These are phyloP conservation scores for Saccharomyces uvarum DNA, from an alignment of 1,139 yeast genomes.

Conservation along the genomic window DNA sequence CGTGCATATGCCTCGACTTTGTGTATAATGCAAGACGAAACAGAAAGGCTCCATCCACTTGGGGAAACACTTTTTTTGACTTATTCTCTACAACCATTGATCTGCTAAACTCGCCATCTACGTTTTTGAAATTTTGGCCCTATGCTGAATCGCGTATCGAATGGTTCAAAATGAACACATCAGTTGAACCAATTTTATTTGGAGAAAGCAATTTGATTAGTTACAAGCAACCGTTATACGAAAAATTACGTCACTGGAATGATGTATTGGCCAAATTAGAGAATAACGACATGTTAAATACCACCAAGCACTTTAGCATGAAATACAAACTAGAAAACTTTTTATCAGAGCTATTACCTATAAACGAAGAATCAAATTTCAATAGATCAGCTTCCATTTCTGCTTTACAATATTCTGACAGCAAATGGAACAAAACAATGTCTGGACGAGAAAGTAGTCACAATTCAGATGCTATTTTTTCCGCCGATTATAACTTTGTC, in stretches of 20 bases:
- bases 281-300: slow-evolving; percentile 18
- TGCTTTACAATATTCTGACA: slow-evolving; percentile 14
- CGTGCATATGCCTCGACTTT: slow-evolving; percentile 14
- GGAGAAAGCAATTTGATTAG: slow-evolving; percentile 24
- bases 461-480: slow-evolving; percentile 14
- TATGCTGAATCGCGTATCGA: slow-evolving; percentile 26
- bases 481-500: slow-evolving; percentile 21
- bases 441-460: slow-evolving; percentile 12
- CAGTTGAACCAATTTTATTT: slow-evolving; percentile 11
- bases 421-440: slow-evolving; percentile 16
- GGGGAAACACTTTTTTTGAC: slow-evolving; percentile 22
- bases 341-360: slow-evolving; percentile 26
- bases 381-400: slow-evolving; percentile 25
- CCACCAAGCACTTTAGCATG: slow-evolving; percentile 23
- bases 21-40: slow-evolving; percentile 17
- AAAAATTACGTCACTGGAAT: slow-evolving; percentile 28
- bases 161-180: slow-evolving; percentile 24
- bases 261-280: slow-evolving; percentile 15
- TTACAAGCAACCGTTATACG: slow-evolving; percentile 28
- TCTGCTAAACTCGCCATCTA: slow-evolving; percentile 23
- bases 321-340: slow-evolving; percentile 24
- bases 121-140: slow-evolving; percentile 22
- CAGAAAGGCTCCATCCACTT: slow-evolving; percentile 11
- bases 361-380: slow-evolving; percentile 29
- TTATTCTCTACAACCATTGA: slow-evolving; percentile 18